These are phyloP conservation scores for Solanum sejunctum DNA, from an alignment of 257 asterid species.

Conservation along the genomic window DNA sequence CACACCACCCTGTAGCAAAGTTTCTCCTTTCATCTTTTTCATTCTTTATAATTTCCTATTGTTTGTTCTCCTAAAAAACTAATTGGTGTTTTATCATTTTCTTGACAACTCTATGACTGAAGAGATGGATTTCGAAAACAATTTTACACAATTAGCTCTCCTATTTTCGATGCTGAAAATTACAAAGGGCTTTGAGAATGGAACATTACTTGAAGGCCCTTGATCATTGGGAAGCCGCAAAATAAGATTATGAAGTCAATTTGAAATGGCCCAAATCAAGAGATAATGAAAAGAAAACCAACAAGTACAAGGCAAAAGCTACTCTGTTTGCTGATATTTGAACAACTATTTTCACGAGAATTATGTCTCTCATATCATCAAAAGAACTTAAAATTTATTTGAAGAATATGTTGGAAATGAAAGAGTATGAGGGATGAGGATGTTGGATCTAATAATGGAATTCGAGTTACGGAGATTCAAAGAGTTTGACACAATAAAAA, in stretches of 20 bases:
- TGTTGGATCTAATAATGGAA: background rate
- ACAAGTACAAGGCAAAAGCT: too few relatives aligned
- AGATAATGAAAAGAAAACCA: background rate
- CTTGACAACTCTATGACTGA: background rate
- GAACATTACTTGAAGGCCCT: background rate
- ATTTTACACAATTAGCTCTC: background rate
- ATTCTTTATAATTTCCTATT: background rate
- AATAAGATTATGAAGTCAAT: background rate
- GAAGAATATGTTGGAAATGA: background rate
- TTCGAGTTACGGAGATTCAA: background rate
- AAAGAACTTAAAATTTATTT: background rate
- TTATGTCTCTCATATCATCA: background rate
- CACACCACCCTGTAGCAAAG: background rate
- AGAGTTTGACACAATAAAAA: background rate
- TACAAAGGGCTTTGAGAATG: background rate
- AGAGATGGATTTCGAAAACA: background rate
- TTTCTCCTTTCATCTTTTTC: background rate
- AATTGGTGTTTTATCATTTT: background rate
- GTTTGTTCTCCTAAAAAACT: background rate
- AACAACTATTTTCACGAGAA: background rate
- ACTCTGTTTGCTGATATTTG: background rate
- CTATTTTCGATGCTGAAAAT: background rate
- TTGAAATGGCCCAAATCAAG: background rate
- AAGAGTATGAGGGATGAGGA: background rate
- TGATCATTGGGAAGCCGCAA: background rate